Base-by-base conservation (phyloP, 2,329 filamentous ascomycete genomes). In the Phaeosphaeria sp. region DNA sequence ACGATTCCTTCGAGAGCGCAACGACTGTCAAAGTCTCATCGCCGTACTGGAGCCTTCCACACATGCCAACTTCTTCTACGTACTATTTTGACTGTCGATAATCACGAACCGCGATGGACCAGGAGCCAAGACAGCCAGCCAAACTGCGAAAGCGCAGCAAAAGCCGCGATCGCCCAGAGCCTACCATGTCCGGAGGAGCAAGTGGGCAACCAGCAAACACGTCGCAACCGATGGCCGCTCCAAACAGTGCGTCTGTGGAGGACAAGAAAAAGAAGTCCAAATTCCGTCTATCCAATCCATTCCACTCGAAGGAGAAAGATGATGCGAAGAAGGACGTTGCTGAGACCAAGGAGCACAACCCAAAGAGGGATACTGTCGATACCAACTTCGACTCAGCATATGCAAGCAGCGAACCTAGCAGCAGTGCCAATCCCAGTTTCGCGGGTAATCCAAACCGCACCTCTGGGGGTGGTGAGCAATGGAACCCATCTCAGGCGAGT, bases 181-280 rank as follows among this genome's bases (percentile, higher is more conserved):
- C 66, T 47, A 64, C 63, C 15, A 68, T 69, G 63, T 66, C 65
- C 44, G 67, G 65, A 21, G 65, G 60, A 11, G 25, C 61, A 21
- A 59, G 47, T 49, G 62, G 62, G 24, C 65, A 63, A 20, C 48
- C 62, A 51, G 59, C 64, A 52, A 64, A 65, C 33, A 56, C 65
- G 20, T 63, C 65, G 33, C 67, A 66, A 46, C 57, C 63, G 17
- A 56, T 64, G 51, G 52, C 51, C 4, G 53, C 61, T 46, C 56
- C 66, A 8, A 65, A 66, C 40, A 67, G 58, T 40, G 57, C 61
- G 45, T 57, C 69, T 8, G 48, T 66, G 18, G 49, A 57, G 1
- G 71, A 73, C 8, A 75, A 75, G 50, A 74, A 76, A 39, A 77
- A 76, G 65, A 71, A 66, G 36, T 76, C 74, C 8, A 75, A 73